A percentile compares a stretch with the other conserved stretches of the same genome.
Evolutionary conservation across 139 green algal genomes (phyloP).

Genomic region (Trebouxia sp.): DNA sequence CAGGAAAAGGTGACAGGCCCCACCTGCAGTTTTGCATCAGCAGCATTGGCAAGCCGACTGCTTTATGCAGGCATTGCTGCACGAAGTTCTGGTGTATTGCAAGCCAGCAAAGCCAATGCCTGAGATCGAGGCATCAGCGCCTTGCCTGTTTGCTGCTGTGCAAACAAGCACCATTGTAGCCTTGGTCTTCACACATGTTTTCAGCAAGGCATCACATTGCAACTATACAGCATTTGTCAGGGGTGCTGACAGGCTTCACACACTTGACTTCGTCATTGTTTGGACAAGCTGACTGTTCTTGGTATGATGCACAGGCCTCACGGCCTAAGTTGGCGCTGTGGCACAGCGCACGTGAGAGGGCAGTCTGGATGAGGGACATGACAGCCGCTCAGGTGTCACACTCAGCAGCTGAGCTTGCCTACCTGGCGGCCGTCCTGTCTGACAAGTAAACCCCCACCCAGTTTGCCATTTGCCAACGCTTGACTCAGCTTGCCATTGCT

Average conservation of each 20-base stretch:
- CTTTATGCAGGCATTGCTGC: background rate
- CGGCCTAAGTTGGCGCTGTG: background rate
- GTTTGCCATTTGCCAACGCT: too few species aligned
- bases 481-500: background rate
- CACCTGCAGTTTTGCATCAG: too few species aligned
- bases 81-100: background rate
- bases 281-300: background rate
- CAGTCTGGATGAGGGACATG: conserved; percentile 22
- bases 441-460: conserved; percentile 13
- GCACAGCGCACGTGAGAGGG: conserved; percentile 11
- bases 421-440: conserved; percentile 15
- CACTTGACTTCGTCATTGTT: background rate
- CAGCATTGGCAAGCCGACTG: background rate
- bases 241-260: background rate
- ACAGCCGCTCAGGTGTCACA: background rate
- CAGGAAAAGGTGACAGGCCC: background rate
- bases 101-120: background rate
- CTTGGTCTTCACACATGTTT: too few species aligned
- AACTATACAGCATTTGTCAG: background rate
- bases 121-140: background rate
- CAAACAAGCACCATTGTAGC: background rate
- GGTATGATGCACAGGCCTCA: background rate
- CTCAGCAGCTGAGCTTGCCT: background rate
- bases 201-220: background rate
- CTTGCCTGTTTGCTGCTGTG: background rate